Evolutionary conservation across 176 grass and related monocot genomes (phyloP).

Genomic region (Oropetium thomaeum): DNA sequence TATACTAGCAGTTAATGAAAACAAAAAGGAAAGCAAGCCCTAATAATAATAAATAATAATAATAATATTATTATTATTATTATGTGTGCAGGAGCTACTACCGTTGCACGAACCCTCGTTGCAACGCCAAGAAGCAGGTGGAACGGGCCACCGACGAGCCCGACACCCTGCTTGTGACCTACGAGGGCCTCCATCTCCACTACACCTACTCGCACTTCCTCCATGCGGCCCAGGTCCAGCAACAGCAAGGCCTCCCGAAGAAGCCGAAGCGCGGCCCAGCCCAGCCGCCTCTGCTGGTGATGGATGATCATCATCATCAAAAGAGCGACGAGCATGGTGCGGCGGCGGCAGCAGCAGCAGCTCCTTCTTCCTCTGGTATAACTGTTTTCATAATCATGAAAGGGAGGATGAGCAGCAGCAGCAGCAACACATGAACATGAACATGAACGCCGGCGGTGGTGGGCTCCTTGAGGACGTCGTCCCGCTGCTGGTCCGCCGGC

Average conservation of each 20-base stretch:
- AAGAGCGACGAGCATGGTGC: too few relatives aligned
- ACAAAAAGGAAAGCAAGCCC: too few relatives aligned
- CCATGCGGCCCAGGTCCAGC: background rate
- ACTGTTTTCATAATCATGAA: background rate
- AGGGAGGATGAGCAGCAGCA: background rate
- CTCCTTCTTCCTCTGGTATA: background rate
- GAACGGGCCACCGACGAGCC: slow-evolving; percentile 75
- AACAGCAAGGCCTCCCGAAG: slow-evolving; percentile 26
- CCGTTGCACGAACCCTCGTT: slow-evolving; percentile 92
- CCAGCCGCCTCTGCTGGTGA: too few relatives aligned
- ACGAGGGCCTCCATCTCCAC: slow-evolving; percentile 95
- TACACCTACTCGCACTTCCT: slow-evolving; percentile 80
- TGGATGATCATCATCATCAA: too few relatives aligned
- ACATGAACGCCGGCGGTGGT: background rate
- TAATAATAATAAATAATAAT: too few relatives aligned
- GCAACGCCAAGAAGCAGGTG: slow-evolving; percentile 94
- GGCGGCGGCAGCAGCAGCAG: too few relatives aligned
- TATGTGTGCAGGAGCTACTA: slow-evolving; percentile 99
- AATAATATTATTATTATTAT: too few relatives aligned
- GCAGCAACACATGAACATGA: background rate
- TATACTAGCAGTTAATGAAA: background rate
- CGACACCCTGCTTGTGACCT: slow-evolving; percentile 63
- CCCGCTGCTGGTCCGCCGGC: slow-evolving; percentile 59
- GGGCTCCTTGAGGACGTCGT: slow-evolving; percentile 82
- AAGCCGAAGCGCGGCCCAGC: slow-evolving; percentile 38